A percentile compares a stretch with the other conserved stretches of the same genome.
phyloP scores from a whole-genome alignment of 805 yeast genomes.

The Saturnispora kantuleensis region DNA sequence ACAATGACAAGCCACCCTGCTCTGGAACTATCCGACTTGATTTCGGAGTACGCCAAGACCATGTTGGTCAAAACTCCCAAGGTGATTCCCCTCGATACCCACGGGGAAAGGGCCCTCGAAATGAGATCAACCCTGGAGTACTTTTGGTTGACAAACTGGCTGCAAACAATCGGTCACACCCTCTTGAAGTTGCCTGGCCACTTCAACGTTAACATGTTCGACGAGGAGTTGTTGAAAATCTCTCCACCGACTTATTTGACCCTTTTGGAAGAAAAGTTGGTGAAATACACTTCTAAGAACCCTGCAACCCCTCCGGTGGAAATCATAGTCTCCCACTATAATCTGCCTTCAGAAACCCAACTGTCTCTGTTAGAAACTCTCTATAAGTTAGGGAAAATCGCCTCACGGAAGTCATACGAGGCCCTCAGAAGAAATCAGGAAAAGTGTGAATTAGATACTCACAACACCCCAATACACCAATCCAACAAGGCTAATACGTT shows the following conservation, averaged over 20 bases:
- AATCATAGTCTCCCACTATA: slow-evolving; percentile 1
- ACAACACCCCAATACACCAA: slow-evolving; percentile 3
- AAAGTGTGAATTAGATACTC: neutral
- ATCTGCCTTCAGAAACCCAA: neutral
- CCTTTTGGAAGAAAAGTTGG: slow-evolving; percentile 34
- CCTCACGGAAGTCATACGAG: slow-evolving; percentile 6
- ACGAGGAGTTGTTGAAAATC: slow-evolving; percentile 46
- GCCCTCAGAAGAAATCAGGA: slow-evolving; percentile 2
- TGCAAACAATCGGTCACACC: slow-evolving; percentile 2
- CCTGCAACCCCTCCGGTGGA: neutral
- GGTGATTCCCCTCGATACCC: slow-evolving; percentile 29
- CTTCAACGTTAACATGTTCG: slow-evolving; percentile 50
- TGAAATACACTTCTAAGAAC: slow-evolving; percentile 13
- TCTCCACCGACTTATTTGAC: slow-evolving; percentile 32
- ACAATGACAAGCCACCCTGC: slow-evolving; percentile 25
- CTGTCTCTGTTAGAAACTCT: neutral
- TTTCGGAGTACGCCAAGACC: slow-evolving; percentile 27
- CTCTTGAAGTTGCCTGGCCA: slow-evolving; percentile 41
- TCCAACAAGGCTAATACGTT: slow-evolving; percentile 1
- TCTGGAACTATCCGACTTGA: slow-evolving; percentile 19
- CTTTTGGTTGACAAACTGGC: slow-evolving; percentile 8
- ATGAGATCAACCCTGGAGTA: slow-evolving; percentile 2
- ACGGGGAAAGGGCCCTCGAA: neutral
- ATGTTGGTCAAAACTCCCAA: slow-evolving; percentile 33
- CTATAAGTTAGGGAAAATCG: slow-evolving; percentile 5